These are phyloP conservation scores for Aspergillus glaucus DNA, from an alignment of 2,329 filamentous ascomycete genomes.

Conservation along the genomic window DNA sequence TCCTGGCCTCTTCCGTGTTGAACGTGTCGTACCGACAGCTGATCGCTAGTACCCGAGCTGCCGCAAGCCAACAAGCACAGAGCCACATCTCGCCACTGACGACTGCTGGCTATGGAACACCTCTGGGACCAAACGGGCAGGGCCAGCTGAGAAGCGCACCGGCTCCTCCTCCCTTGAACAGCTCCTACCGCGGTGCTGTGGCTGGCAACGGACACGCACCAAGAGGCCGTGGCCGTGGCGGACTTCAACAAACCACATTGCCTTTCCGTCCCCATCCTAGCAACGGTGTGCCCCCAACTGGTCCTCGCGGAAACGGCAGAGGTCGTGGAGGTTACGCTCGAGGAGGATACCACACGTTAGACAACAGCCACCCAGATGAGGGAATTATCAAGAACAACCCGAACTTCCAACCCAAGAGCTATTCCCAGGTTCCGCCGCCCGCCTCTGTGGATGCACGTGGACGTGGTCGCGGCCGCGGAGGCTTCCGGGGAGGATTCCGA, in stretches of 20 bases:
- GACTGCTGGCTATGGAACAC: constrained; percentile 52
- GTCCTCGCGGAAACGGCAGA: constrained; percentile 27
- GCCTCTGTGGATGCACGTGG: constrained; percentile 34
- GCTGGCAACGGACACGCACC: constrained; percentile 35
- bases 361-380: constrained; percentile 47
- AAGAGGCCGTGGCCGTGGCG: constrained; percentile 30
- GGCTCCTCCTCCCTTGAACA: constrained; percentile 52
- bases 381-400: constrained; percentile 53
- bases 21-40: constrained; percentile 82
- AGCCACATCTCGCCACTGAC: constrained; percentile 50
- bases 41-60: constrained; percentile 49
- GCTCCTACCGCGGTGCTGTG: constrained; percentile 54
- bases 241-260: constrained; percentile 18
- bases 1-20: constrained; percentile 78
- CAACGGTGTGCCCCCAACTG: constrained; percentile 13
- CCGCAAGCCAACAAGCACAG: constrained; percentile 46
- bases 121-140: constrained; percentile 51
- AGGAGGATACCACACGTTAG: constrained; percentile 34
- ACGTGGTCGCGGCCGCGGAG: constrained; percentile 27
- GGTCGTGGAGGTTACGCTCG: constrained; percentile 28
- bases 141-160: constrained; percentile 54
- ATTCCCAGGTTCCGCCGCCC: constrained; percentile 47
- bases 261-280: constrained; percentile 28
- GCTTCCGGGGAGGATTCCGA: constrained; percentile 17
- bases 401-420: constrained; percentile 50